Base-by-base conservation (phyloP, 208 protist species). In the Leptomonas pyrrhocoris region DNA sequence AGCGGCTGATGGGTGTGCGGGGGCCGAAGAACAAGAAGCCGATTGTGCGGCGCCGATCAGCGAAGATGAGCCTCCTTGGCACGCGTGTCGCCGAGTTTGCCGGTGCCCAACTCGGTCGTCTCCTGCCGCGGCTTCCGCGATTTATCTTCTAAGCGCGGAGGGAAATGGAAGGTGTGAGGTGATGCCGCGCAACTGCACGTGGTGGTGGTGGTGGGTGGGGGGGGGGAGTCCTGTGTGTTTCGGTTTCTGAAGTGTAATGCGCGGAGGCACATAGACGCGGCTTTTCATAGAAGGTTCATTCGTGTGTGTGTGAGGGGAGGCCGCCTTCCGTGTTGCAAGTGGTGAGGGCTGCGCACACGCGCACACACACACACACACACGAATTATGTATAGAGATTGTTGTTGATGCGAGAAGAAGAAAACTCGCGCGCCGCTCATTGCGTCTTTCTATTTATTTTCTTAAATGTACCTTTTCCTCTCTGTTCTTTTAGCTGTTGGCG, bases 121-220 rank as follows among this genome's bases (percentile, higher is more conserved):
- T 86, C 8, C 56, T 94, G 7, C 78, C 79, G 11, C 57, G 55
- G 12, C 71, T 95, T 27, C 90, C 90, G 0, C 77, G 79, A 8
- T 60, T 92, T 40, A 40, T 95, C 34, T 81, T 86, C 25, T 89
- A 80, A 66, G 19, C 43, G 43, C 7, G 16, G 11, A 12, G 2
- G 43, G 18, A 2, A 6, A 18, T 48, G 43, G 49, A 23, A 3
- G 30, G 7, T 25, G 62, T 30, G 53, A 16, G 21, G 34, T 9
- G 34, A 3, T 38, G 3, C 34, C 3, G 34, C 34, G 34, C 34
- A 12, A n/a, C n/a, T n/a, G n/a, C 43, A 31, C 31, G 19, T 38
- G 15, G 6, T 53, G 5, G 31, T 28, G 27, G 23, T 53, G 2
- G 18, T 36, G 54, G 30, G 18, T 60, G n/a, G 34, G 31, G n/a